Conservation (phyloP, 2,329 filamentous ascomycete species). For the Blastomyces gilchristii region DNA sequence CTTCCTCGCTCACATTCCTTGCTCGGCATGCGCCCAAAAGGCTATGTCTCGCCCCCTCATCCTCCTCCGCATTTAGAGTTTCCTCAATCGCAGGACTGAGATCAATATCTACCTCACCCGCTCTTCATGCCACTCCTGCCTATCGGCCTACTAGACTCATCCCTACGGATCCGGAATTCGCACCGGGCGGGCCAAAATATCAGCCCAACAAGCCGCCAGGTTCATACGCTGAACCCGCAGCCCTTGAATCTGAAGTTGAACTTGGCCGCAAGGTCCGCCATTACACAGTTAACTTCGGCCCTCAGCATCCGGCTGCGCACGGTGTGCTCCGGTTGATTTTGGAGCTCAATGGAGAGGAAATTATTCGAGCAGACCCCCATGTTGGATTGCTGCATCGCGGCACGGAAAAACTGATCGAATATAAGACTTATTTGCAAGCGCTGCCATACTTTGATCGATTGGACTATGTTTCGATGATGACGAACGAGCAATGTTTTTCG, state of each 20-base stretch:
- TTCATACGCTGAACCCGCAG: constrained; percentile 20
- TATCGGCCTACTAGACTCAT: constrained; percentile 46
- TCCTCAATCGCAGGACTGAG: constrained; percentile 40
- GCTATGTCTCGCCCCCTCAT: constrained; percentile 46
- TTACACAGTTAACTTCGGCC: constrained; percentile 99
- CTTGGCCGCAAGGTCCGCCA: constrained; percentile 78
- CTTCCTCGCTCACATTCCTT: constrained; percentile 51
- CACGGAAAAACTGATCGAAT: constrained; percentile 99
- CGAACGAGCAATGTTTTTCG: constrained; percentile 95
- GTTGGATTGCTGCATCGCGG: constrained; percentile 92
- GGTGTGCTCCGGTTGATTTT: constrained; percentile 95
- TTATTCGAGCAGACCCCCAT: constrained; percentile 90
- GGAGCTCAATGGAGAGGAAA: constrained; percentile 95
- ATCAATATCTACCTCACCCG: constrained; percentile 46
- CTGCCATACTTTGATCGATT: constrained; percentile 97
- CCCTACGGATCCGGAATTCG: constrained; percentile 48
- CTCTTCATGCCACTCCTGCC: constrained; percentile 42
- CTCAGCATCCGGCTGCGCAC: constrained; percentile 96
- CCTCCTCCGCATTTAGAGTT: constrained; percentile 30
- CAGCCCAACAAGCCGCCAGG: constrained; percentile 20
- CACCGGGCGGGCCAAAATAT: constrained; percentile 30
- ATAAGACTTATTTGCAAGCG: constrained; percentile 98
- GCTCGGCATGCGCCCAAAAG: constrained; percentile 51
- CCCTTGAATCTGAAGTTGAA: constrained; percentile 37
- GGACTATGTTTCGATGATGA: constrained; percentile 99